Evolutionary conservation across 2,329 filamentous ascomycete genomes (phyloP).

Genomic region (Fusarium bactridioides): DNA sequence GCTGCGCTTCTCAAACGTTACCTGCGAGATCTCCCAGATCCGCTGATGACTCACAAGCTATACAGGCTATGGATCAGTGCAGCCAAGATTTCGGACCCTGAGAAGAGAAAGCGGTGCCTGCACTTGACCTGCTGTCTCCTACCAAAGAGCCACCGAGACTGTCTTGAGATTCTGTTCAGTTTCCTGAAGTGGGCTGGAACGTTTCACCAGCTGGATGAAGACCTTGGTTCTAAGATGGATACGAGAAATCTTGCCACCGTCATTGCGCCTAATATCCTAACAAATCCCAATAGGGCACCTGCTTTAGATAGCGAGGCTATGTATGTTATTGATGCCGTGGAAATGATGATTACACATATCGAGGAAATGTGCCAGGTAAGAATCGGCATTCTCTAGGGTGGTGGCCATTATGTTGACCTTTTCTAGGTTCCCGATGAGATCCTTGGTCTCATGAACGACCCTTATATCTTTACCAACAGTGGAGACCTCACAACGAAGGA

Average conservation of each 20-base stretch:
- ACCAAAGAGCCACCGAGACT: slow-evolving; percentile 91
- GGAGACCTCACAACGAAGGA: slow-evolving; percentile 96
- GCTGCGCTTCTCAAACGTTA: slow-evolving; percentile 96
- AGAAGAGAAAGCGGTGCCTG: slow-evolving; percentile 82
- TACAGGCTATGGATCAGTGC: slow-evolving; percentile 90
- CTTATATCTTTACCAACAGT: slow-evolving; percentile 78
- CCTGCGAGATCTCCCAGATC: slow-evolving; percentile 91
- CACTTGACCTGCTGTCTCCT: slow-evolving; percentile 92
- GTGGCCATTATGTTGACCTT: slow-evolving; percentile 16
- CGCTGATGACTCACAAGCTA: slow-evolving; percentile 92
- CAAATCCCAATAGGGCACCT: slow-evolving; percentile 70
- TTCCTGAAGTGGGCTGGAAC: slow-evolving; percentile 98
- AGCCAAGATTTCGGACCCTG: slow-evolving; percentile 84
- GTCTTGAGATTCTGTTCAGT: slow-evolving; percentile 91
- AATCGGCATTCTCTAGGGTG: slow-evolving; percentile 21
- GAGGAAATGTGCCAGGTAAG: slow-evolving; percentile 97
- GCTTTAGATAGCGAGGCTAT: slow-evolving; percentile 88
- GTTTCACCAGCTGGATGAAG: slow-evolving; percentile 96
- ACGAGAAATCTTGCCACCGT: slow-evolving; percentile 97
- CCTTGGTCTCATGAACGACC: slow-evolving; percentile 84
- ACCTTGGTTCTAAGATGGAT: slow-evolving; percentile 98
- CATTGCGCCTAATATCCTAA: slow-evolving; percentile 94
- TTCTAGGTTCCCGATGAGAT: slow-evolving; percentile 89
- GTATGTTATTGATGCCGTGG: slow-evolving; percentile 90
- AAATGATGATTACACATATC: slow-evolving; percentile 89